These are phyloP conservation scores for Diutina rugosa DNA, from an alignment of 1,139 yeast species.

Conservation along the genomic window DNA sequence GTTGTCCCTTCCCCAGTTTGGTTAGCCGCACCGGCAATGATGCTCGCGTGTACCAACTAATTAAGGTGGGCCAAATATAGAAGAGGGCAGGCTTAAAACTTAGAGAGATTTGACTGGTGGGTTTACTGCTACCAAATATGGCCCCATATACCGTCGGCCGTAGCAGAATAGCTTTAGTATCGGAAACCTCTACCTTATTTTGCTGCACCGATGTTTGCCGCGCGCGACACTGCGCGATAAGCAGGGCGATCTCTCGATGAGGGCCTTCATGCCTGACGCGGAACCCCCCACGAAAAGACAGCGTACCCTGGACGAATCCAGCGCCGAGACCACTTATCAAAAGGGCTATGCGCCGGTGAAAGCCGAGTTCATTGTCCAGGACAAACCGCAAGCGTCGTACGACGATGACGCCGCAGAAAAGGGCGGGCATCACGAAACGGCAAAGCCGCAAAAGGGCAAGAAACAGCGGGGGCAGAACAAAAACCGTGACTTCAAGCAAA, in stretches of 20 bases:
- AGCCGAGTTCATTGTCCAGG: conserved; percentile 39
- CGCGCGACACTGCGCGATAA: not conserved
- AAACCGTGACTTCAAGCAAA: conserved; percentile 66
- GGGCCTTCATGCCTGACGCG: not conserved
- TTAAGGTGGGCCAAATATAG: too few relatives aligned
- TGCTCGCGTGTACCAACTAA: too few relatives aligned
- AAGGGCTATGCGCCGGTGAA: conserved; percentile 59
- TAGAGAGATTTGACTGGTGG: too few relatives aligned
- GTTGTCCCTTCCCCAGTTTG: too few relatives aligned
- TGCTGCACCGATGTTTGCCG: too few relatives aligned
- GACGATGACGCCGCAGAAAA: conserved; percentile 4
- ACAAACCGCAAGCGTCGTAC: conserved; percentile 1
- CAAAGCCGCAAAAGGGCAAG: conserved; percentile 34
- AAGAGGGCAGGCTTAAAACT: too few relatives aligned
- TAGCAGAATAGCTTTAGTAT: too few relatives aligned
- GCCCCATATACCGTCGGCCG: too few relatives aligned
- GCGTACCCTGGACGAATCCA: not conserved
- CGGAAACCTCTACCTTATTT: too few relatives aligned
- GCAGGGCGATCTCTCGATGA: not conserved
- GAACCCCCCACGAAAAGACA: not conserved
- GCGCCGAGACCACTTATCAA: not conserved
- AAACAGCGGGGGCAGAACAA: conserved; percentile 80
- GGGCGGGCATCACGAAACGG: conserved; percentile 41
- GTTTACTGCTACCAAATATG: too few relatives aligned
- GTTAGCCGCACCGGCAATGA: too few relatives aligned